These are phyloP conservation scores for Exutisphaerella laricina DNA, from an alignment of 2,329 filamentous ascomycete genomes.

Conservation along the genomic window DNA sequence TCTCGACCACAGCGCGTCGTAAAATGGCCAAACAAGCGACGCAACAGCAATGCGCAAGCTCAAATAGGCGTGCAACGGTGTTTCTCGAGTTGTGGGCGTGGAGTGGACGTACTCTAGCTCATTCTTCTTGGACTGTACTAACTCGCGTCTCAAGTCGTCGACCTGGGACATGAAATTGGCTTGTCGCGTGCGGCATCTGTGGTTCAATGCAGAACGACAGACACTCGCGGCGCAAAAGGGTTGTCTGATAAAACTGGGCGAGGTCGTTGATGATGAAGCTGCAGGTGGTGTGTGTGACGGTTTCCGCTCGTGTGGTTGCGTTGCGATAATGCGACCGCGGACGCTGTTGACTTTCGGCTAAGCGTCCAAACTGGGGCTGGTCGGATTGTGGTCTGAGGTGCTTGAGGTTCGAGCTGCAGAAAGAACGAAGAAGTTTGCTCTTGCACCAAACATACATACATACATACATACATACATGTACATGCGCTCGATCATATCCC, in stretches of 20 bases:
- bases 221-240: constrained; percentile 14
- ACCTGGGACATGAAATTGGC: constrained; percentile 45
- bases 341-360: background rate
- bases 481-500: too few relatives aligned
- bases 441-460: too few relatives aligned
- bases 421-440: too few relatives aligned
- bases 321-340: background rate
- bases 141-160: constrained; percentile 42
- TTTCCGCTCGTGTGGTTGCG: background rate
- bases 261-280: too few relatives aligned
- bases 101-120: constrained; percentile 8
- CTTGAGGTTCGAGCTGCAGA: too few relatives aligned
- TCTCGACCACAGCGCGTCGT: constrained; percentile 2
- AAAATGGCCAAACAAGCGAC: constrained; percentile 10
- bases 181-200: constrained; percentile 44
- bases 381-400: too few relatives aligned
- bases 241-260: background rate
- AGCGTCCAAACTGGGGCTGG: too few relatives aligned
- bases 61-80: background rate
- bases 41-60: background rate
- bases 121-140: constrained; percentile 1
- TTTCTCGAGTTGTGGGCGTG: background rate
- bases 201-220: constrained; percentile 35
- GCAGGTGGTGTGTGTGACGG: too few relatives aligned
- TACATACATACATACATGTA: too few relatives aligned